A percentile compares a stretch with the other conserved stretches of the same genome.
Conservation (phyloP, 139 green algal genomes). For the Chlamydomonas incerta region DNA sequence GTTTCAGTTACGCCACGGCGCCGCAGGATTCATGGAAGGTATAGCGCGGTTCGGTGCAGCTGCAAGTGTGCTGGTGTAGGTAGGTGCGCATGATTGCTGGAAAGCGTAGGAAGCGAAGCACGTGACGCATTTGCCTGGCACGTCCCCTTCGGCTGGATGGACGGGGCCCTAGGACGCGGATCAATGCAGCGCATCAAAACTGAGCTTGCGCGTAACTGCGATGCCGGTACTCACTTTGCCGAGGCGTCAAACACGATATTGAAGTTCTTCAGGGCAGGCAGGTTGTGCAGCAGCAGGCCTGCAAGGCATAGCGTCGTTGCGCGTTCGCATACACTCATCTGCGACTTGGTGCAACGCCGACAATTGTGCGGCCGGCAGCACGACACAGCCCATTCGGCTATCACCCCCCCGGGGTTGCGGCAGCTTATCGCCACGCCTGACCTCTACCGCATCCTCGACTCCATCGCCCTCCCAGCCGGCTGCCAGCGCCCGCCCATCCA, state of each 20-base stretch:
- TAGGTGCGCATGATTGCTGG: too few species aligned
- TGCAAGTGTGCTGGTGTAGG: too few species aligned
- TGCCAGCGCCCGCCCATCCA: background rate
- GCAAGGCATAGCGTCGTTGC: background rate
- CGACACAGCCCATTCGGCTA: background rate
- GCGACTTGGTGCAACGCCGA: background rate
- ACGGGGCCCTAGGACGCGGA: too few species aligned
- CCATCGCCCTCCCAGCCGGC: too few species aligned
- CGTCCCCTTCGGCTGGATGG: too few species aligned
- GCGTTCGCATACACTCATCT: background rate
- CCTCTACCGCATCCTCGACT: background rate
- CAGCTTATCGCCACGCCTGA: background rate
- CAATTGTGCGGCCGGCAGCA: background rate
- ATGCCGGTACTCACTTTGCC: background rate
- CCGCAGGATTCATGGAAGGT: too few species aligned
- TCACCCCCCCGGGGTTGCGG: background rate
- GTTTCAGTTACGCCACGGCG: too few species aligned
- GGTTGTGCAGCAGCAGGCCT: conserved; percentile 34
- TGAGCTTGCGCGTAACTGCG: too few species aligned
- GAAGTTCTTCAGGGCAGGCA: background rate
- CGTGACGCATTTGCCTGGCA: too few species aligned
- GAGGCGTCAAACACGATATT: conserved; percentile 14
- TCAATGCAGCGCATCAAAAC: too few species aligned
- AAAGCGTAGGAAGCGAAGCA: too few species aligned
- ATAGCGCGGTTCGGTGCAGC: too few species aligned